A percentile compares a stretch with the other conserved stretches of the same genome.
These are phyloP conservation scores for Arxiozyma telluris DNA, from an alignment of 1,139 yeast species.

Conservation along the genomic window DNA sequence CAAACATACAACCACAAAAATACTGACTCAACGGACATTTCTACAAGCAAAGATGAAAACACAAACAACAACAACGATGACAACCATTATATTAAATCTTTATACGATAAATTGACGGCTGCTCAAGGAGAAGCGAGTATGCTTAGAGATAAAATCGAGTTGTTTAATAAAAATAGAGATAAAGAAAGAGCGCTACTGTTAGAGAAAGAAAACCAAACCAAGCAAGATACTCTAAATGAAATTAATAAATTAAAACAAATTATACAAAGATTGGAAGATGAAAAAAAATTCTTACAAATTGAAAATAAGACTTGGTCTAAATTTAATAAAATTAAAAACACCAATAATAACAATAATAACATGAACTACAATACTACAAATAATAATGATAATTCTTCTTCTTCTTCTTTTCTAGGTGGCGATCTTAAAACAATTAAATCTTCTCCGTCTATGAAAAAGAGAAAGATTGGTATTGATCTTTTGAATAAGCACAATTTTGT, in stretches of 20 bases:
- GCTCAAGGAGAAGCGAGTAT: conserved; percentile 77
- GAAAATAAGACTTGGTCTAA: conserved; percentile 29
- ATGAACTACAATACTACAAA: background rate
- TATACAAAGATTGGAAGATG: conserved; percentile 56
- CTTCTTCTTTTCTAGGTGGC: background rate
- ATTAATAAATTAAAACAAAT: conserved; percentile 37
- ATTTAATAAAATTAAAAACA: background rate
- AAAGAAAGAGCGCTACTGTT: conserved; percentile 31
- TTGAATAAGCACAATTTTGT: conserved; percentile 15
- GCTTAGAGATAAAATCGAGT: conserved; percentile 53
- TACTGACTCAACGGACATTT: background rate
- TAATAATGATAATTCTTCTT: background rate
- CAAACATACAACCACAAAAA: background rate
- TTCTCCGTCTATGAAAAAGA: conserved; percentile 12
- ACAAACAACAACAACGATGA: background rate
- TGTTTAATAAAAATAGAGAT: conserved; percentile 34
- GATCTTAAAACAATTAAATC: background rate
- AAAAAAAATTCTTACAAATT: conserved; percentile 51
- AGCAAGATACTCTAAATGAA: conserved; percentile 39
- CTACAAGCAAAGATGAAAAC: background rate
- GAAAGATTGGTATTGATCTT: conserved; percentile 21
- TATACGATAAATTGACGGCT: conserved; percentile 32
- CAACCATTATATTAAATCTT: background rate
- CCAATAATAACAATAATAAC: background rate
- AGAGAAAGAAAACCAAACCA: conserved; percentile 38